A percentile compares a stretch with the other conserved stretches of the same genome.
Conservation (phyloP, 768 basidiomycete genomes). For the Mycena galericulata region DNA sequence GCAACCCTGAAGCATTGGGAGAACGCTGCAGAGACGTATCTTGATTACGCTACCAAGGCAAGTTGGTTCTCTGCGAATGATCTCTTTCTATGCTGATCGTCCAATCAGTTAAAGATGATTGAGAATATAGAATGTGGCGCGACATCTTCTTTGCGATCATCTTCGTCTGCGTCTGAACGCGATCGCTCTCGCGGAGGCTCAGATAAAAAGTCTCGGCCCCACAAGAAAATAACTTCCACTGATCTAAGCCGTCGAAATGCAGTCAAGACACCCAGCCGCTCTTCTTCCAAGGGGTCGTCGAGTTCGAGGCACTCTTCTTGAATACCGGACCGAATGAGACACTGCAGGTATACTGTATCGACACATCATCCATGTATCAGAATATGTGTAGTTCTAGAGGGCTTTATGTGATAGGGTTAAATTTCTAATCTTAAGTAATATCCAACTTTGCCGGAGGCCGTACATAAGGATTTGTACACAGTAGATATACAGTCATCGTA, state of each 20-base stretch:
- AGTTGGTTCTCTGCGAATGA: neutral
- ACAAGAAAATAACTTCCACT: neutral
- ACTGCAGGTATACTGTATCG: neutral
- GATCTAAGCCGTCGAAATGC: constrained; percentile 16
- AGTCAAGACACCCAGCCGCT: neutral
- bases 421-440: too few relatives aligned
- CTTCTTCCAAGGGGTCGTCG: constrained; percentile 5
- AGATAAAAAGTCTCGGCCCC: neutral
- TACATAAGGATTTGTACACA: neutral
- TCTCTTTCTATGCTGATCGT: neutral
- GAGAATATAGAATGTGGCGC: constrained; percentile 6
- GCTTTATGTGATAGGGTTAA: neutral
- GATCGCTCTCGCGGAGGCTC: neutral
- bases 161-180: neutral
- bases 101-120: constrained; percentile 16
- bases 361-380: neutral
- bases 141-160: constrained; percentile 16
- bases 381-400: neutral
- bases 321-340: neutral
- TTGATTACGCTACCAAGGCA: constrained; percentile 19
- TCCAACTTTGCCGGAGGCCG: too few relatives aligned
- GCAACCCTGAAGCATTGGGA: constrained; percentile 8
- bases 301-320: neutral
- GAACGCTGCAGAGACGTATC: constrained; percentile 5
- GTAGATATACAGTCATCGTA: neutral